Evolutionary conservation across 78 protist genomes (phyloP).

Genomic region (Chrysochromulina tobinii): DNA sequence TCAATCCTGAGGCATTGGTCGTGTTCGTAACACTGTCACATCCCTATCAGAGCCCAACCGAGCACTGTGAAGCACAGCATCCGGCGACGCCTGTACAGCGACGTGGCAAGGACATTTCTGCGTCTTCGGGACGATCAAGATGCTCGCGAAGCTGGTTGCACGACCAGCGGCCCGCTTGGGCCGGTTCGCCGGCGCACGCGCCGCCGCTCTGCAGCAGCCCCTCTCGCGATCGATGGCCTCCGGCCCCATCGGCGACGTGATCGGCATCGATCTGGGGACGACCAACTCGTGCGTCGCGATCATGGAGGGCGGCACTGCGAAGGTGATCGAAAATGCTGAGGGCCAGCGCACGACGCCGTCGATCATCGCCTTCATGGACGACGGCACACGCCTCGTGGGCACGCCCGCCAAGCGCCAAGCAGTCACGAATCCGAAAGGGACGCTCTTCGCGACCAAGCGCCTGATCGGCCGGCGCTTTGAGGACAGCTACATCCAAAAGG

Average conservation of each 20-base stretch:
- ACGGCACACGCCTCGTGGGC: slow-evolving; percentile 87
- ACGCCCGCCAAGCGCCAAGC: slow-evolving; percentile 89
- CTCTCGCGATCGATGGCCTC: no score
- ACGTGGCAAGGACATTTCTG: no score
- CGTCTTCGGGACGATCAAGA: no score
- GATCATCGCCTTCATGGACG: slow-evolving; percentile 88
- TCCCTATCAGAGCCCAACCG: no score
- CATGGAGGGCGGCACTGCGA: slow-evolving; percentile 82
- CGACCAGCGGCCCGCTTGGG: no score
- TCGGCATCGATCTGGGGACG: slow-evolving; percentile 99
- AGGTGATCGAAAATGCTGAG: slow-evolving; percentile 88
- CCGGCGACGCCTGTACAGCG: no score
- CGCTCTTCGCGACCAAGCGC: slow-evolving; percentile 92
- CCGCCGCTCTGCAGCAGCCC: no score
- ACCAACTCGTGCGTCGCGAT: slow-evolving; percentile 99
- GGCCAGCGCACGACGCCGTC: slow-evolving; percentile 96
- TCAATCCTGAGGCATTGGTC: no score
- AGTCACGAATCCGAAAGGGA: slow-evolving; percentile 86
- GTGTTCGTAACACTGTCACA: no score
- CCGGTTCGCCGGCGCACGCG: no score
- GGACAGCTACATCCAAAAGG: slow-evolving; percentile 63
- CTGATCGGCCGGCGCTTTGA: slow-evolving; percentile 86
- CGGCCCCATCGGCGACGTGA: slow-evolving; percentile 42
- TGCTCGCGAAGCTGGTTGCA: no score
- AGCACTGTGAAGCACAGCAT: no score